Evolutionary conservation across 2,329 filamentous ascomycete species (phyloP), one percentile per base, ranked within the genome.

Genomic region (Paracorniculantispora psalliotae): DNA sequence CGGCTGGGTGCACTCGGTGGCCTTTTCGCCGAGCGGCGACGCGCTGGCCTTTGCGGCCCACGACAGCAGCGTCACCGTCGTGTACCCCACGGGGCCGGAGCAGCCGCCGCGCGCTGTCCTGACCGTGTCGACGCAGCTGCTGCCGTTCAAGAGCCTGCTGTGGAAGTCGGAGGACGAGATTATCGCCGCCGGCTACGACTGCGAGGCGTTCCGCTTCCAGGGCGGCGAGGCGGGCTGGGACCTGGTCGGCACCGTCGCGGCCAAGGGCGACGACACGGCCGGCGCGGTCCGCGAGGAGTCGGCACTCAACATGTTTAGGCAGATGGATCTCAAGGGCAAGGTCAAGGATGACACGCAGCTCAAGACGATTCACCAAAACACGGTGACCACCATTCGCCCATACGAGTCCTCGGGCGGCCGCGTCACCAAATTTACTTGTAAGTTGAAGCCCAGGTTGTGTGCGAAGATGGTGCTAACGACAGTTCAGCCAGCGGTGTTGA

Each of bases 301-400:
- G 64, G 94, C 94, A 25, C 79, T 97, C 72, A 96, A 97, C 75
- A 96, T 97, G 91, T 99, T 99, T 79, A 86, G 87, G 68, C 92
- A 97, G 79, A 97, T 99, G 94, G 94, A 99, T 75, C 81, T 99
- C 64, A 96, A 94, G 81, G 94, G 94, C 63, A 96, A 96, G 76
- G 79, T 81, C 59, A 91, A 91, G 71, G 92, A 96, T 68, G 92
- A 97, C 72, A 97, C 92, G 4, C 90, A 96, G 77, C 81, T 99
- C 66, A 94, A 91, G 77, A 97, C 94, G 12, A 86, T 94, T 49
- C 94, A 99, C 75, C 94, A 99, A 73, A 99, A 99, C 77, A 96
- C 92, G 26, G 90, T 99, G 70, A 91, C 85, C 69, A 96, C 87
- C 2, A 79, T 99, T 53, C 85, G 94, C 46, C 81, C 85, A 21